phyloP scores from a whole-genome alignment of 805 yeast species.

The Starmerella etchellsii region DNA sequence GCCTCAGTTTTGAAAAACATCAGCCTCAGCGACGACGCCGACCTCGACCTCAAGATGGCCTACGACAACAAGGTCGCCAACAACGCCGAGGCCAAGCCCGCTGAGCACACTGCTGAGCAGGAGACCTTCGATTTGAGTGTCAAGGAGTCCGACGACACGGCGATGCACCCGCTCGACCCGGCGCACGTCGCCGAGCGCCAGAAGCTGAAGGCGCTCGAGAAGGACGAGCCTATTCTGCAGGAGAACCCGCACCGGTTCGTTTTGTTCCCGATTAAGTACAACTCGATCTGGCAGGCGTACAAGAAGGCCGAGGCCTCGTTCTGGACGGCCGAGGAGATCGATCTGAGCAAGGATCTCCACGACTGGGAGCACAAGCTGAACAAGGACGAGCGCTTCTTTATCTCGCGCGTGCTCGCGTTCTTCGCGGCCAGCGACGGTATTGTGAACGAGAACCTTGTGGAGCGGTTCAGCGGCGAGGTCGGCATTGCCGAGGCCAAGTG shows the following conservation, averaged over 20 bases:
- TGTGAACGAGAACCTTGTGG: conserved; percentile 90
- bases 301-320: conserved; percentile 98
- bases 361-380: conserved; percentile 89
- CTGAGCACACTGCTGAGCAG: conserved; percentile 6
- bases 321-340: conserved; percentile 99
- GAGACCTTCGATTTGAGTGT: conserved; percentile 18
- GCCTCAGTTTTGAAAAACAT: conserved; percentile 44
- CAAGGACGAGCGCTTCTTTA: conserved; percentile 84
- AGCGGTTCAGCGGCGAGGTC: conserved; percentile 94
- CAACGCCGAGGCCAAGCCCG: conserved; percentile 32
- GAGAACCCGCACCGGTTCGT: conserved; percentile 87
- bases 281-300: conserved; percentile 97
- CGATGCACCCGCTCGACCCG: conserved; percentile 18
- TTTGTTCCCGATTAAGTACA: conserved; percentile 89
- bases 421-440: conserved; percentile 98
- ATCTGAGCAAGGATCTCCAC: conserved; percentile 74
- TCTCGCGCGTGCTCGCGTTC: conserved; percentile 88
- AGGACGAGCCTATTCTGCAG: conserved; percentile 72
- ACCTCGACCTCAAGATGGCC: conserved; percentile 16
- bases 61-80: conserved; percentile 6
- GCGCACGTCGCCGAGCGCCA: conserved; percentile 24
- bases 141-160: conserved; percentile 7
- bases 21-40: conserved; percentile 30
- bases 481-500: conserved; percentile 96
- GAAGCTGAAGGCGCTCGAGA: conserved; percentile 57